phyloP scores from a whole-genome alignment of 164 flowering plant species.

The Litsea cubeba region DNA sequence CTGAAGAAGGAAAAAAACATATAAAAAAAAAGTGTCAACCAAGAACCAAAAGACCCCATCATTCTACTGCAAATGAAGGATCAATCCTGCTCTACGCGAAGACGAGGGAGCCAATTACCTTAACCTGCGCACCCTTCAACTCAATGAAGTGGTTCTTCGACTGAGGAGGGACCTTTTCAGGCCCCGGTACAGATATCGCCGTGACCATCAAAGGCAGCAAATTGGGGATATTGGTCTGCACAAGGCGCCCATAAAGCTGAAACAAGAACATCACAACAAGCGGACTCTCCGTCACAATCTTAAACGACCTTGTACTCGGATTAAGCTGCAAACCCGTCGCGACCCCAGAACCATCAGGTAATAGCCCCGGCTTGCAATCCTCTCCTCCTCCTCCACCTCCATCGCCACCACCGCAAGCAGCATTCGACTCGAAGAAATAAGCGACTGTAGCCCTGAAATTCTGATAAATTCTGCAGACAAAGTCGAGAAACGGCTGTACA shows the following conservation, averaged over 20 bases:
- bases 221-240: slow-evolving; percentile 88
- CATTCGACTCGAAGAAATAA: slow-evolving; percentile 70
- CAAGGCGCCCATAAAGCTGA: slow-evolving; percentile 79
- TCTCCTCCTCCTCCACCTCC: slow-evolving; percentile 17
- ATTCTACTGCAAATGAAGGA: neutral
- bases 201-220: slow-evolving; percentile 89
- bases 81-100: neutral
- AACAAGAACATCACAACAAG: slow-evolving; percentile 96
- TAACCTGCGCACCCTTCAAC: slow-evolving; percentile 95
- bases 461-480: slow-evolving; percentile 90
- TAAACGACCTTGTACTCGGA: slow-evolving; percentile 87
- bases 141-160: slow-evolving; percentile 75
- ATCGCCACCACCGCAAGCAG: slow-evolving; percentile 13
- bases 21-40: neutral
- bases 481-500: slow-evolving; percentile 94
- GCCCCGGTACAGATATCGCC: slow-evolving; percentile 95
- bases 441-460: slow-evolving; percentile 73
- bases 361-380: slow-evolving; percentile 52
- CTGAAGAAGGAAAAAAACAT: slow-evolving; percentile 38
- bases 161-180: slow-evolving; percentile 77
- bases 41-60: neutral
- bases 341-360: neutral
- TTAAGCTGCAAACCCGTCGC: slow-evolving; percentile 50
- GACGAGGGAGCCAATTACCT: slow-evolving; percentile 36
- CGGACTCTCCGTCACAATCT: slow-evolving; percentile 93